Conservation (phyloP, 305 asterid species). For the Striga hermonthica region DNA sequence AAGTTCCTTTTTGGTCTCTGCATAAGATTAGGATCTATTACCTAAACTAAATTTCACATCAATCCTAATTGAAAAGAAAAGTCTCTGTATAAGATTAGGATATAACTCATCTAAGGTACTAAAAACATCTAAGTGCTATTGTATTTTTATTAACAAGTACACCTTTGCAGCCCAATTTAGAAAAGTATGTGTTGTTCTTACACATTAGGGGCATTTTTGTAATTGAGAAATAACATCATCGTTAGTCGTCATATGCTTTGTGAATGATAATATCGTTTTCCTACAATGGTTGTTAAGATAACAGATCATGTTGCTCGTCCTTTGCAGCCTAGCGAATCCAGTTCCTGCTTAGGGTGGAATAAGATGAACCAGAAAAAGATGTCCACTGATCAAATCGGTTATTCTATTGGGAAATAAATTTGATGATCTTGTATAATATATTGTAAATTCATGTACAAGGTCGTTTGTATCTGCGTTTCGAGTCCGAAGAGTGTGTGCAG, state of each 20-base stretch:
- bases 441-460: not conserved
- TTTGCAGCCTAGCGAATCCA: conserved; percentile 39
- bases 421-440: not conserved
- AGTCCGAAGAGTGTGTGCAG: too few relatives aligned
- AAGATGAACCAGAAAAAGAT: conserved; percentile 28
- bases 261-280: not conserved
- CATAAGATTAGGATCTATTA: not conserved
- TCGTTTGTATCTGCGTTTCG: too few relatives aligned
- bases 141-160: not conserved
- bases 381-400: conserved; percentile 3
- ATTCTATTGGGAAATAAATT: not conserved
- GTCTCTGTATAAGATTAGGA: too few relatives aligned
- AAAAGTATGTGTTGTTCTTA: not conserved
- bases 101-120: too few relatives aligned
- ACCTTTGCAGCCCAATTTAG: not conserved
- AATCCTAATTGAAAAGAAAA: not conserved
- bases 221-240: not conserved
- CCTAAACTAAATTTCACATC: not conserved
- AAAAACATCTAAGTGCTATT: too few relatives aligned
- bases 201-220: not conserved
- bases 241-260: too few relatives aligned
- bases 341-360: conserved; percentile 33
- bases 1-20: conserved; percentile 29
- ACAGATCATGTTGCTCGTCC: not conserved
- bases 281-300: not conserved